Base-by-base conservation (phyloP, 2,329 filamentous ascomycete species). In the Aspergillus versicolor region DNA sequence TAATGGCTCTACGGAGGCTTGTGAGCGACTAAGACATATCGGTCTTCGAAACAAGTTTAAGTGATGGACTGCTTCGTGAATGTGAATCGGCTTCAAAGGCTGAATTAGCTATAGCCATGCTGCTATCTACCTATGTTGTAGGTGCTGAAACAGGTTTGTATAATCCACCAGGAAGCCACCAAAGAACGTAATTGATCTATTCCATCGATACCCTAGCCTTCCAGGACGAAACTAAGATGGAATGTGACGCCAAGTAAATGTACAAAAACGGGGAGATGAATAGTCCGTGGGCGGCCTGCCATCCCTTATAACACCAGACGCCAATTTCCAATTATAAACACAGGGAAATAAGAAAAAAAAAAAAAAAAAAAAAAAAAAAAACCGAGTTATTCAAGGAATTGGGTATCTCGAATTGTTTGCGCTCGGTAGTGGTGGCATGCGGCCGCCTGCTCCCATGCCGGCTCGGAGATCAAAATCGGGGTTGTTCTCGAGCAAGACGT, bases 391-490 rank as follows among this genome's bases (percentile, higher is more conserved):
- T 66, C 56, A 67, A 50, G 63, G 61, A 17, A 66, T 51, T n/a
- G 65, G 65, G 59, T 67, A 66, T 66, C 65, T 60, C 57, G 65
- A 53, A 54, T 48, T 24, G 52, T 62, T 61, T 52, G 57, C 58
- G 55, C 56, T 38, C 55, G 58, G 60, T 49, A 69, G 55, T n/a
- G 64, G 58, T 34, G 69, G 69, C 62, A 71, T 69, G 15, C 65
- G 62, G 37, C 65, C 60, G 17, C 65, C 64, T 19, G 64, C 59
- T 24, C 65, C 65, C 34, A 64, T 60, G 22, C 61, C 65, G 12
- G 57, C 75, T 1, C 87, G 88, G 27, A 97, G 73, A 62, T 88
- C 83, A 75, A 97, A 97, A 72, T 97, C 92, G 0, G 92, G 92
- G 68, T 96, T 96, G 44, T 81, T 86, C 66, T 87, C 86, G 58